phyloP scores from a whole-genome alignment of 768 basidiomycete genomes.

The Mycena epipterygia region DNA sequence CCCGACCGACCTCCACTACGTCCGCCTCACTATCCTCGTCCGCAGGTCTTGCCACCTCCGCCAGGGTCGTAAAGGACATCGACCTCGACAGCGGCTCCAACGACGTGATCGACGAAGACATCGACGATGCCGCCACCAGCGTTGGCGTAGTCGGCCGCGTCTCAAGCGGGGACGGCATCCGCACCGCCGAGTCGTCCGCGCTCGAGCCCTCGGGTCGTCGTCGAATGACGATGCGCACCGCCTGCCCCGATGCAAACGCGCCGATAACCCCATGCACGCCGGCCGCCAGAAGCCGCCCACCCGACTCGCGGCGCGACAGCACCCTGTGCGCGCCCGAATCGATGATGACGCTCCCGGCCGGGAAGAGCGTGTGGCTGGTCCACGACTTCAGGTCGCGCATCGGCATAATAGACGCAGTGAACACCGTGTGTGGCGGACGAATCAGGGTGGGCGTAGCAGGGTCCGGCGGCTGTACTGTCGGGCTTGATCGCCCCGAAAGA shows the following conservation, averaged over 20 bases:
- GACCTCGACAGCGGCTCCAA: conserved; percentile 60
- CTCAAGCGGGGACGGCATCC: conserved; percentile 55
- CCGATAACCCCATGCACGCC: conserved; percentile 92
- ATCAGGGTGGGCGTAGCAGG: conserved; percentile 39
- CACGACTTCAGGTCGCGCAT: conserved; percentile 92
- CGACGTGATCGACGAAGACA: conserved; percentile 61
- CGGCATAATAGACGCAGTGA: conserved; percentile 79
- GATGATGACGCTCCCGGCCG: conserved; percentile 90
- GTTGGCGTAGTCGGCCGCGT: conserved; percentile 73
- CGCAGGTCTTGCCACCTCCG: conserved; percentile 36
- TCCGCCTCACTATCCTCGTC: conserved; percentile 67
- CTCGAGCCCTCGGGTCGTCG: conserved; percentile 45
- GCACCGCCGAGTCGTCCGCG: conserved; percentile 46
- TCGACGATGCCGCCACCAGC: conserved; percentile 54
- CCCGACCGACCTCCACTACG: conserved; percentile 91
- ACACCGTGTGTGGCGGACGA: conserved; percentile 90
- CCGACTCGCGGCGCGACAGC: conserved; percentile 86
- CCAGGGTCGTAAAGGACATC: conserved; percentile 47
- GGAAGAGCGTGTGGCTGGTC: conserved; percentile 95
- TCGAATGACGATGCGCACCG: conserved; percentile 84
- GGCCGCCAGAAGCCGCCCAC: conserved; percentile 91
- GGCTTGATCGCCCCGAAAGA: conserved; percentile 40
- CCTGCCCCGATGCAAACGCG: conserved; percentile 94
- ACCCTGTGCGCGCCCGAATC: conserved; percentile 92
- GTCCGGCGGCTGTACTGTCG: conserved; percentile 37